These are phyloP conservation scores for Nidula niveotomentosa DNA, from an alignment of 1,284 basidiomycete genomes.

Conservation along the genomic window DNA sequence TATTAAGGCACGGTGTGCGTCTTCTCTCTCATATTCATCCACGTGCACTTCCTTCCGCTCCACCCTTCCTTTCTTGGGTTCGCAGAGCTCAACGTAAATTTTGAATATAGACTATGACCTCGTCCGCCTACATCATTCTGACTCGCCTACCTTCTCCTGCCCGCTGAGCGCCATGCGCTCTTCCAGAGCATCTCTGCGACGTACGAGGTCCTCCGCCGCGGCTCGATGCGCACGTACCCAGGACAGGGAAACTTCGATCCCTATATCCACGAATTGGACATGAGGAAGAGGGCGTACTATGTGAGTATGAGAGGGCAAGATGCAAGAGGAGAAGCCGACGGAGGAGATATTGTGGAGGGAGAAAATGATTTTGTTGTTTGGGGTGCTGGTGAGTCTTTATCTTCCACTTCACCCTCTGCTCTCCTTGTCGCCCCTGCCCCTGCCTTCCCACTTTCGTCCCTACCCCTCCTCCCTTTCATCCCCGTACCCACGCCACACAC, in stretches of 20 bases:
- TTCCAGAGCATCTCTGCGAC: constrained; percentile 64
- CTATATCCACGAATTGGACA: constrained; percentile 32
- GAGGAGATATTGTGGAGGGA: constrained; percentile 59
- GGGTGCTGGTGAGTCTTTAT: constrained; percentile 41
- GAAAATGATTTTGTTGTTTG: constrained; percentile 43
- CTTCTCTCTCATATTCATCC: constrained; percentile 1
- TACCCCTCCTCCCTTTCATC: not conserved
- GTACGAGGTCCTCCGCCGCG: constrained; percentile 56
- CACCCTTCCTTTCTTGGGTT: no score
- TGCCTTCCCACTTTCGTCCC: not conserved
- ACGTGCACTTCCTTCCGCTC: no score
- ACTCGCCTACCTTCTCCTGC: constrained; percentile 50
- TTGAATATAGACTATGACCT: constrained; percentile 61
- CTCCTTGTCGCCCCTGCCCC: constrained; percentile 13
- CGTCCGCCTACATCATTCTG: constrained; percentile 70
- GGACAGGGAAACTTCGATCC: constrained; percentile 17
- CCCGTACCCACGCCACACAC: no score
- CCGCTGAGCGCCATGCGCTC: constrained; percentile 49
- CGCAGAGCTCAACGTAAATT: not conserved
- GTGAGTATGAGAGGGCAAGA: constrained; percentile 15
- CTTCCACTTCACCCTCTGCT: constrained; percentile 12
- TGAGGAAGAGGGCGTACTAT: constrained; percentile 26
- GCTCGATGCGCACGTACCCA: constrained; percentile 17
- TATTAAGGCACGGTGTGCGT: constrained; percentile 67
- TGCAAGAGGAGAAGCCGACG: constrained; percentile 21